Evolutionary conservation across 208 protist species (phyloP).

Genomic region (Leishmania mexicana): DNA sequence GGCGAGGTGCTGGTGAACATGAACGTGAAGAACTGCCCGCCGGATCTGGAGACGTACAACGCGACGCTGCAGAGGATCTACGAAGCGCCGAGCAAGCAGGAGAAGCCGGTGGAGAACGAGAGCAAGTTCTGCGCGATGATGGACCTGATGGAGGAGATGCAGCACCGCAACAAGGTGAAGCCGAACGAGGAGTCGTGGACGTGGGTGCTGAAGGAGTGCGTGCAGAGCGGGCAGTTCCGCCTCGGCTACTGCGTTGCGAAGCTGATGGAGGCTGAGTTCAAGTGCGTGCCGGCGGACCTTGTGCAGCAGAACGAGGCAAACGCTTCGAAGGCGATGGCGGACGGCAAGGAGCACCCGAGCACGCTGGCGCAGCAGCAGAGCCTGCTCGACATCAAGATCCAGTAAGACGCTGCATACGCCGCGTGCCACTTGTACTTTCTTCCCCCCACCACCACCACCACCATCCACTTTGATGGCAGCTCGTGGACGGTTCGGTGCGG

Average conservation of each 20-base stretch:
- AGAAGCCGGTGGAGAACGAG: conserved; percentile 70
- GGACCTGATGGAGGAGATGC: conserved; percentile 90
- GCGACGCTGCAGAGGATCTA: conserved; percentile 84
- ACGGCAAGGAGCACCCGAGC: conserved; percentile 84
- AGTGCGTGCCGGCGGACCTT: conserved; percentile 72
- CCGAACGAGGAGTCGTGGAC: conserved; percentile 87
- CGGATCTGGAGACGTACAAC: conserved; percentile 89
- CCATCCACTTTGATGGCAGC: neutral
- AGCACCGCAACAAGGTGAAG: conserved; percentile 88
- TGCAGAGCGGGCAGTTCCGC: conserved; percentile 83
- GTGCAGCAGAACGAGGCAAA: conserved; percentile 84
- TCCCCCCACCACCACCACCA: neutral
- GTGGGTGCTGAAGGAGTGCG: conserved; percentile 87
- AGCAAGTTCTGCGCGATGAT: conserved; percentile 93
- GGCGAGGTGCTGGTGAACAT: conserved; percentile 89
- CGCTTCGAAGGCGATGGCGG: conserved; percentile 79
- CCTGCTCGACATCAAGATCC: conserved; percentile 90
- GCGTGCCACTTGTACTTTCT: neutral
- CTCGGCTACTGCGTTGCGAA: conserved; percentile 78
- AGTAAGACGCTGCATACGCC: conserved; percentile 32
- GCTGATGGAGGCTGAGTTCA: conserved; percentile 84
- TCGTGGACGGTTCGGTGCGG: neutral
- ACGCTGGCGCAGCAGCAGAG: conserved; percentile 67
- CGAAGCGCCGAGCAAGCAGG: conserved; percentile 75
- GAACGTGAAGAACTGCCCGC: conserved; percentile 92